phyloP scores from a whole-genome alignment of 2,329 filamentous ascomycete species.

The Sclerotinia sclerotiorum region DNA sequence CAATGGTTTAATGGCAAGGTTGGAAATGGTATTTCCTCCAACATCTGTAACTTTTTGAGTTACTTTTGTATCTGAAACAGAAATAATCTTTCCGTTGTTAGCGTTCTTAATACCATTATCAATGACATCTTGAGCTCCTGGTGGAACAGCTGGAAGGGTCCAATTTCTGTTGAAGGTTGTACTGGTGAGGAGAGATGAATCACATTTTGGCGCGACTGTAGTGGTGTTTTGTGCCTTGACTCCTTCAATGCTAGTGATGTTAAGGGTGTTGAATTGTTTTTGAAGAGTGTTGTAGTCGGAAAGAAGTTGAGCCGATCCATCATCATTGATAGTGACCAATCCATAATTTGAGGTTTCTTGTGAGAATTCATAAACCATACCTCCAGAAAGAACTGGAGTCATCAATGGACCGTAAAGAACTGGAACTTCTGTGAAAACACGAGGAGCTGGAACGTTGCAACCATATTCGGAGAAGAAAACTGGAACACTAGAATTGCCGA shows the following conservation, averaged over 20 bases:
- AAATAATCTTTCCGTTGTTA: conserved; percentile 63
- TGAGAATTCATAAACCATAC: conserved; percentile 78
- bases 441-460: conserved; percentile 71
- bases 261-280: conserved; percentile 70
- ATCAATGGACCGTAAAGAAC: conserved; percentile 72
- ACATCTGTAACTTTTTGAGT: conserved; percentile 56
- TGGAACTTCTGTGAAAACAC: conserved; percentile 73
- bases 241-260: conserved; percentile 66
- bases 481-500: conserved; percentile 65
- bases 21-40: conserved; percentile 58
- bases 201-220: conserved; percentile 63
- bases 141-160: conserved; percentile 67
- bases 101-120: conserved; percentile 69
- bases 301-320: conserved; percentile 58
- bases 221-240: conserved; percentile 57
- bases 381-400: conserved; percentile 68
- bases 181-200: conserved; percentile 62
- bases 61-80: conserved; percentile 55
- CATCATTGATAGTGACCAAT: conserved; percentile 60
- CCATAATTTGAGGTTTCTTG: conserved; percentile 68
- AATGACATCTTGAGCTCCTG: conserved; percentile 70
- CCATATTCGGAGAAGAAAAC: conserved; percentile 83
- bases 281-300: conserved; percentile 72
- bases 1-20: conserved; percentile 59
- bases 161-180: conserved; percentile 76